Percentiles rank a stretch among this genome's conserved stretches.
Evolutionary conservation across 768 basidiomycete species (phyloP).

Genomic region (Mycena vulgaris): DNA sequence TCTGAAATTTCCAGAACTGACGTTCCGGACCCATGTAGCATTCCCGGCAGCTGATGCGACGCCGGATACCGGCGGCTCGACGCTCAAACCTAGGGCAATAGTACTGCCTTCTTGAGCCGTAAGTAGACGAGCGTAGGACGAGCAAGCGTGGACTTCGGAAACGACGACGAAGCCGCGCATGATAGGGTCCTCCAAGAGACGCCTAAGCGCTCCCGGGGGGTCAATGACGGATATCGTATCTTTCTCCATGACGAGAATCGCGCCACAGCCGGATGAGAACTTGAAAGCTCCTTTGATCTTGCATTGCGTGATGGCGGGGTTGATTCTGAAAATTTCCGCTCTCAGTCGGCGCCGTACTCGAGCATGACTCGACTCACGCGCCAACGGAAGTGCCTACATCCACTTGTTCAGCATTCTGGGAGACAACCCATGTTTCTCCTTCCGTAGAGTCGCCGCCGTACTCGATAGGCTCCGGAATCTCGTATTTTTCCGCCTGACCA

Average conservation of each 20-base stretch:
- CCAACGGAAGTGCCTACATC: constrained; percentile 27
- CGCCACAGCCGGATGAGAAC: constrained; percentile 46
- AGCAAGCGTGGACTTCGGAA: constrained; percentile 51
- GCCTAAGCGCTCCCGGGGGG: constrained; percentile 45
- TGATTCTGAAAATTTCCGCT: neutral
- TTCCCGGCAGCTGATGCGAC: constrained; percentile 34
- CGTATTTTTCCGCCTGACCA: neutral
- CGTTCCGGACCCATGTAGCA: constrained; percentile 43
- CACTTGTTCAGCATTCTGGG: constrained; percentile 42
- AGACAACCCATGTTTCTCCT: constrained; percentile 48
- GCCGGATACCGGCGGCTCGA: constrained; percentile 37
- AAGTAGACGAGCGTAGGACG: constrained; percentile 51
- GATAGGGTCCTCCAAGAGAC: constrained; percentile 43
- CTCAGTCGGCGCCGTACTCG: neutral
- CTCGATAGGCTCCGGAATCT: constrained; percentile 44
- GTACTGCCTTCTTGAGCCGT: constrained; percentile 34
- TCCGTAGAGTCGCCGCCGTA: constrained; percentile 18
- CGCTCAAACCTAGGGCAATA: constrained; percentile 46
- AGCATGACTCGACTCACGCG: neutral
- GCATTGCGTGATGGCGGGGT: constrained; percentile 43
- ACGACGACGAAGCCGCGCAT: constrained; percentile 48
- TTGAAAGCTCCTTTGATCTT: constrained; percentile 46
- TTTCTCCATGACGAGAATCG: constrained; percentile 50
- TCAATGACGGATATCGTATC: constrained; percentile 45
- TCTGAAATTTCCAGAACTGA: constrained; percentile 46